A percentile compares a stretch with the other conserved stretches of the same genome.
Conservation (phyloP, 2,329 filamentous ascomycete species). For the Knufia fluminis region DNA sequence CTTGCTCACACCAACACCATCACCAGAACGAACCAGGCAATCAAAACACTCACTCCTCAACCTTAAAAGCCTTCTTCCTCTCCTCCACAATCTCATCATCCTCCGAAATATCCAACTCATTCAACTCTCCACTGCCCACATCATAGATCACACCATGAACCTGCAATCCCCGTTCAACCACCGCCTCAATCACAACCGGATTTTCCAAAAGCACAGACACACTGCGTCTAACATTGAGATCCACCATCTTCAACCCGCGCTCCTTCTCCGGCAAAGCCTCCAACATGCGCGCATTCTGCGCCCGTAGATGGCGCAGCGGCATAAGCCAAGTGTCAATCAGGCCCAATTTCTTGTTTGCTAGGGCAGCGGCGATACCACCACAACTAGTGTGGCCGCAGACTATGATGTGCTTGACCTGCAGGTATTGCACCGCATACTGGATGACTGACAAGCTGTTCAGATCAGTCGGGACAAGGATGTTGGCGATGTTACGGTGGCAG, state of each 20-base stretch:
- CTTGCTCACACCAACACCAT: not conserved
- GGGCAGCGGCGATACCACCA: slow-evolving; percentile 48
- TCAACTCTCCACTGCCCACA: slow-evolving; percentile 46
- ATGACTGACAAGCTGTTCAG: slow-evolving; percentile 67
- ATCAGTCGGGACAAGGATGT: slow-evolving; percentile 66
- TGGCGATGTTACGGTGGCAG: slow-evolving; percentile 84
- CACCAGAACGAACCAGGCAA: too few species aligned
- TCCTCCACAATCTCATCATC: slow-evolving; percentile 31
- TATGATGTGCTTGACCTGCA: slow-evolving; percentile 57
- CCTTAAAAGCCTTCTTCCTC: slow-evolving; percentile 33
- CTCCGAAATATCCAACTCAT: slow-evolving; percentile 42
- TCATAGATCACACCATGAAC: slow-evolving; percentile 75
- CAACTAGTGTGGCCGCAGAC: slow-evolving; percentile 54
- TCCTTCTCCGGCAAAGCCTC: slow-evolving; percentile 39
- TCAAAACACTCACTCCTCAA: too few species aligned
- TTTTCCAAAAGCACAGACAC: slow-evolving; percentile 61
- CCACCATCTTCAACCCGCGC: slow-evolving; percentile 55
- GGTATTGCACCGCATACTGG: slow-evolving; percentile 64
- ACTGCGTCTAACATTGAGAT: slow-evolving; percentile 66
- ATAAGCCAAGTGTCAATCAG: slow-evolving; percentile 54
- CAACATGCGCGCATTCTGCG: slow-evolving; percentile 44
- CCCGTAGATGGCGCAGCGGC: slow-evolving; percentile 46
- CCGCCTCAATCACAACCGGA: slow-evolving; percentile 58
- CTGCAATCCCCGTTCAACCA: slow-evolving; percentile 59
- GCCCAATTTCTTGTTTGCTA: slow-evolving; percentile 49